phyloP scores from a whole-genome alignment of 2,329 filamentous ascomycete genomes.

The Pezicula carpinea region DNA sequence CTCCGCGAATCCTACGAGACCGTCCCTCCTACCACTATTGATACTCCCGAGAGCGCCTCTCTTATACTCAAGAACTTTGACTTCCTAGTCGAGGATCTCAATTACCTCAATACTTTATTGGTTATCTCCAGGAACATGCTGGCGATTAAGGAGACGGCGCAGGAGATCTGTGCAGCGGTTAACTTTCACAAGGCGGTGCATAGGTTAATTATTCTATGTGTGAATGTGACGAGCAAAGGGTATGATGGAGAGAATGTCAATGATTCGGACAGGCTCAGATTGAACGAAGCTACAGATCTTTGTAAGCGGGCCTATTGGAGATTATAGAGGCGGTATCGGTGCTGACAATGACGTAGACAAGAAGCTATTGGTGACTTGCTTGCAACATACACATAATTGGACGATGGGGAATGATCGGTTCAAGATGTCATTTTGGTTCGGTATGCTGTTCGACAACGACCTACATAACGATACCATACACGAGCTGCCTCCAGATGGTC shows the following conservation, averaged over 20 bases:
- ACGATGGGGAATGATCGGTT: conserved; percentile 64
- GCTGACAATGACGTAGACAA: conserved; percentile 43
- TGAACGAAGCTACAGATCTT: conserved; percentile 60
- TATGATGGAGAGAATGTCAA: conserved; percentile 60
- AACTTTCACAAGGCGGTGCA: conserved; percentile 63
- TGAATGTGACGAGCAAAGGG: conserved; percentile 63
- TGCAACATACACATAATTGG: conserved; percentile 67
- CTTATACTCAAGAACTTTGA: conserved; percentile 60
- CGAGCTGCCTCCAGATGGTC: conserved; percentile 43
- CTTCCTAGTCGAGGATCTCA: conserved; percentile 56
- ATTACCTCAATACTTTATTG: conserved; percentile 62
- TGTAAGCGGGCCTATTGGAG: conserved; percentile 39
- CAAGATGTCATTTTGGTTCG: conserved; percentile 67
- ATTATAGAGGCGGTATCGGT: not conserved
- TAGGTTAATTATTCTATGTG: conserved; percentile 59
- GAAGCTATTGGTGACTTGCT: conserved; percentile 59
- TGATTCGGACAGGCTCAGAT: conserved; percentile 49
- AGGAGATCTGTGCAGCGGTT: conserved; percentile 60
- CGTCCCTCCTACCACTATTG: conserved; percentile 49
- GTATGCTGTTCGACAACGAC: conserved; percentile 58
- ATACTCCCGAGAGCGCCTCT: conserved; percentile 57
- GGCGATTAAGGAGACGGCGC: conserved; percentile 59
- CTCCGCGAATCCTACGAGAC: conserved; percentile 50
- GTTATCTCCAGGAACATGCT: conserved; percentile 62
- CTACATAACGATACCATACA: conserved; percentile 45